A percentile compares a stretch with the other conserved stretches of the same genome.
Evolutionary conservation across 2,329 filamentous ascomycete species (phyloP).

Genomic region (Fusarium foetens): DNA sequence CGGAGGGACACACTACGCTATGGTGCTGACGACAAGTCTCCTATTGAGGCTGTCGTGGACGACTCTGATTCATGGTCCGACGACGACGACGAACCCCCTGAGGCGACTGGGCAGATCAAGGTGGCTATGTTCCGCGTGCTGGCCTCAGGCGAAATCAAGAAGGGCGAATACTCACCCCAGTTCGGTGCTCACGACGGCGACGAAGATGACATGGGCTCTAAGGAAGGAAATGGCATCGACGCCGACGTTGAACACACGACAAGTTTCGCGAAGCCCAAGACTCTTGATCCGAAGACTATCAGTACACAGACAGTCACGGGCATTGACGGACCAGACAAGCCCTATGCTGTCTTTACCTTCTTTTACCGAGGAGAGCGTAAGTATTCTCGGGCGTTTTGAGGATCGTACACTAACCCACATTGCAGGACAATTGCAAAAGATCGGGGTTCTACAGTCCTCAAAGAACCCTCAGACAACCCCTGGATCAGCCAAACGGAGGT

Average conservation of each 20-base stretch:
- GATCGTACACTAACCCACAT: slow-evolving; percentile 40
- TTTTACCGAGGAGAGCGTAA: slow-evolving; percentile 95
- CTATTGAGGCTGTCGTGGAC: slow-evolving; percentile 74
- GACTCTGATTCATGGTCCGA: slow-evolving; percentile 81
- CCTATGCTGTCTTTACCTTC: slow-evolving; percentile 97
- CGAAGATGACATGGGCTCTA: slow-evolving; percentile 67
- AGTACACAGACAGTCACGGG: slow-evolving; percentile 99
- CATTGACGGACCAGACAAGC: slow-evolving; percentile 94
- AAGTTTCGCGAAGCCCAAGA: slow-evolving; percentile 96
- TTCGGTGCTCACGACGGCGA: slow-evolving; percentile 98
- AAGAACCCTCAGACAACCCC: slow-evolving; percentile 73
- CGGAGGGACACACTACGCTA: slow-evolving; percentile 76
- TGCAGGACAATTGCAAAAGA: slow-evolving; percentile 92
- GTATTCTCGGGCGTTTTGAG: slow-evolving; percentile 51
- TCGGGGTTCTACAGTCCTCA: slow-evolving; percentile 81
- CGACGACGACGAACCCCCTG: slow-evolving; percentile 87
- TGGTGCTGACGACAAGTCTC: slow-evolving; percentile 77
- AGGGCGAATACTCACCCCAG: slow-evolving; percentile 96
- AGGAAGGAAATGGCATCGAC: slow-evolving; percentile 70
- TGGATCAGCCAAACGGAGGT: slow-evolving; percentile 77
- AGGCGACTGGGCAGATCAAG: slow-evolving; percentile 97
- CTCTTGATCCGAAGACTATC: slow-evolving; percentile 94
- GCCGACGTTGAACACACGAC: slow-evolving; percentile 95
- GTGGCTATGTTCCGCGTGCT: slow-evolving; percentile 95
- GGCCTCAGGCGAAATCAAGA: slow-evolving; percentile 96